Conservation (phyloP, 2,329 filamentous ascomycete genomes). For the Ophiostoma ulmi region DNA sequence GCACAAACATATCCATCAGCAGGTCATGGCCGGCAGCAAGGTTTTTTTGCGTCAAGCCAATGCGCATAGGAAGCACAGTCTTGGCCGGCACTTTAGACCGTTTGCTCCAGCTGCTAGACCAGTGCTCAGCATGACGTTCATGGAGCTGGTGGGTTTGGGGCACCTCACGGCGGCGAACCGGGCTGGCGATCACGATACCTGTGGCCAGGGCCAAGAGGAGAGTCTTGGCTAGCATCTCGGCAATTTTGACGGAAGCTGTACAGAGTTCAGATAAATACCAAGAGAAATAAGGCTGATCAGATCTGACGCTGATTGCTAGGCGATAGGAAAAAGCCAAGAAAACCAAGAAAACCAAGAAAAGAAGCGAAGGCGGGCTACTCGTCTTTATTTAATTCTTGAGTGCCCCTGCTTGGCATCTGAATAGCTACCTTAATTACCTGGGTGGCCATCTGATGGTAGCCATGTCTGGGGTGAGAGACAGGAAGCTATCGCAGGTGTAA, state of each 20-base stretch:
- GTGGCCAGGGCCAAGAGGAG: conserved; percentile 7
- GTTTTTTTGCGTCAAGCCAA: conserved; percentile 31
- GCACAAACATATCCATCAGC: conserved; percentile 33
- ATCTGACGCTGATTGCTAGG: neutral
- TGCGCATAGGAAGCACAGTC: conserved; percentile 30
- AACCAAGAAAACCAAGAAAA: neutral
- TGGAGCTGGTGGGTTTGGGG: conserved; percentile 33
- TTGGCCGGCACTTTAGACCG: conserved; percentile 31
- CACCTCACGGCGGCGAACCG: conserved; percentile 18
- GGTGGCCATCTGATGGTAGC: neutral
- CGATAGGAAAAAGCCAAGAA: neutral
- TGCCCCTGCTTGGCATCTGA: neutral
- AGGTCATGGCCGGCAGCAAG: conserved; percentile 31
- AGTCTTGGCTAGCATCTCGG: neutral
- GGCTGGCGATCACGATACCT: neutral
- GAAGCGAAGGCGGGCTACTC: neutral
- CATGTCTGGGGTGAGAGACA: neutral
- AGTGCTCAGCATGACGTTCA: conserved; percentile 32
- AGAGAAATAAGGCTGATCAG: neutral
- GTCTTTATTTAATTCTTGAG: neutral
- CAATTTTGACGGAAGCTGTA: neutral
- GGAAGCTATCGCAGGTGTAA: neutral
- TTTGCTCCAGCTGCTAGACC: conserved; percentile 24
- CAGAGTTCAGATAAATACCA: neutral
- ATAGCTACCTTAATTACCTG: neutral